Base-by-base conservation (phyloP, 108 stramenopile species). In the Pinguiococcus pyrenoidosus region DNA sequence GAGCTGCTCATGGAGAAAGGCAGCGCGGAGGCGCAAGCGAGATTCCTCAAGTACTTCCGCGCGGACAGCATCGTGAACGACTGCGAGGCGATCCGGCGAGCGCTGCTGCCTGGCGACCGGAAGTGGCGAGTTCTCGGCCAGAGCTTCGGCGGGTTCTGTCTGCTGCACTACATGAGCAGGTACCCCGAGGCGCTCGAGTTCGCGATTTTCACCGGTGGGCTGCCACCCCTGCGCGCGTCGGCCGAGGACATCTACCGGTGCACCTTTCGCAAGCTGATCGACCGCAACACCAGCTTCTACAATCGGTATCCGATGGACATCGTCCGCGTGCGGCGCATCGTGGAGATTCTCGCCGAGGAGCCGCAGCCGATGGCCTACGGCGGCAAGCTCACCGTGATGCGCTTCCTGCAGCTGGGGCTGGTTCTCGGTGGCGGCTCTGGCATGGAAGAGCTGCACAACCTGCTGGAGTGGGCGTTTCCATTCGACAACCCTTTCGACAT, bases 61-160 rank as follows among this genome's bases (percentile, higher is more conserved):
- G 84, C 89, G 0, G 85, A 87, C 57, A 74, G 69, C 12, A 92
- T 92, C 52, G 85, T 85, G 0, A 51, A 64, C 24, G 89, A 92
- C 70, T 84, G 84, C 14, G 89, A 92, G 66, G 69, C 71, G 37
- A 78, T 92, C 43, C 68, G 68, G 27, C 43, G 54, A 33, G 22
- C 21, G 0, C 8, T 5, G 32, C 54, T 55, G 0, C 38, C 9
- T 14, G 54, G 52, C 3, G 54, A 23, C 53, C 12, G 12, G 46
- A 55, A 49, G 47, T 56, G 86, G 38, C 66, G 64, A 13, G 78
- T 70, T 5, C 50, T 92, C n/a, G 90, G 87, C 16, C 90, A 92
- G 68, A 75, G 72, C 30, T 92, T 76, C 60, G 91, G 91, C 22
- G 91, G 91, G 7, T 92, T 92, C 54, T 89, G 87, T 52, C 55